A percentile compares a stretch with the other conserved stretches of the same genome.
Evolutionary conservation across 768 basidiomycete species (phyloP).

Genomic region (Lactifluus volemus): DNA sequence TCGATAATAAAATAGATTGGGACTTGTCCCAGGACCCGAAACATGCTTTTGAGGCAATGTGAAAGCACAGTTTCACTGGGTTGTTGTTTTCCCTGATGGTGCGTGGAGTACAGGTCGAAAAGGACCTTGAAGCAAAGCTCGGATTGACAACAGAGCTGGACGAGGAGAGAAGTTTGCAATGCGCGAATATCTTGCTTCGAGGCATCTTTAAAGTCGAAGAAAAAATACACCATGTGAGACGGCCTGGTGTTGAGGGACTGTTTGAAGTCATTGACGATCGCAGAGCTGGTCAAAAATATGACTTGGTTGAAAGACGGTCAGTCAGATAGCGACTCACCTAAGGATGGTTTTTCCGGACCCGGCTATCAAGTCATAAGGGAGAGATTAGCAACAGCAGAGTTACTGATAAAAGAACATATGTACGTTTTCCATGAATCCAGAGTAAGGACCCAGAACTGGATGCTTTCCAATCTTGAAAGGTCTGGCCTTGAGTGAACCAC

Average conservation of each 20-base stretch:
- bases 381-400: no score
- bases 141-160: neutral
- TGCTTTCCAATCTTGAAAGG: neutral
- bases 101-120: neutral
- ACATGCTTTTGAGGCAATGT: neutral
- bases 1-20: neutral
- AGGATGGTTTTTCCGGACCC: neutral
- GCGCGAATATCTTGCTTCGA: neutral
- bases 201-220: neutral
- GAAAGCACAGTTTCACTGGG: neutral
- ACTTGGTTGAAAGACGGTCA: no score
- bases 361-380: no score
- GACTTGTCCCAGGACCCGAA: neutral
- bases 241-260: no score
- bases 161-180: neutral
- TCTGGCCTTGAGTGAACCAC: neutral
- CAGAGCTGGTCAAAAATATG: no score
- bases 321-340: neutral
- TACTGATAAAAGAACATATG: no score
- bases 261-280: no score
- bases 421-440: no score
- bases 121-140: neutral
- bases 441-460: no score
- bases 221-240: neutral
- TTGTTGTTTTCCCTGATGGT: neutral